Evolutionary conservation across 1,284 basidiomycete species (phyloP), one percentile per base, ranked within the genome.

Genomic region (Sanghuangporus baumii): DNA sequence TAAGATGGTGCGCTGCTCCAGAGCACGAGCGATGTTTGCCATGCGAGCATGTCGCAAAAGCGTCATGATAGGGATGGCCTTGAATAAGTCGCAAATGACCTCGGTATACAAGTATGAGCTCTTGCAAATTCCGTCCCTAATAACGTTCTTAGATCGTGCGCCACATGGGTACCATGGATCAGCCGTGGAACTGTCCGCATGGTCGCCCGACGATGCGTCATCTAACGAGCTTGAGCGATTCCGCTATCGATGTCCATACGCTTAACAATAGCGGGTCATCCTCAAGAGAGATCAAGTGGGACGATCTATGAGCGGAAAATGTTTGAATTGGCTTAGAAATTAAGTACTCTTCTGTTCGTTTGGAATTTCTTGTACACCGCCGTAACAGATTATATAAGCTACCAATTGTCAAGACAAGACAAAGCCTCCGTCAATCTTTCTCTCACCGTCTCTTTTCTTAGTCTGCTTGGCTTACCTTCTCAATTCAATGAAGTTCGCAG

Each of bases 151-250:
- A 95, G 91, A 85, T 98, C 62, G 79, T 99, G 1, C 82, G 83
- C 55, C 93, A 98, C 73, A 97, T 99, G 94, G 93, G 93, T 46
- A 89, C 83, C 6, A 95, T 99, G 79, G 93, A 98, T 69, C 94
- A 98, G 71, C 97, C 96, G 0, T 99, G 97, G 94, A 94, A 96
- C 65, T 98, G 96, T 71, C 96, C 96, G 2, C 96, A 98, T 72
- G 96, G 96, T 3, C 79, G 96, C 51, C 96, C 96, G 1, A 99
- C 96, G 6, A 97, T 98, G 94, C 86, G 96, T 26, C 93, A 95
- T 77, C 75, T 95, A 34, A 67, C 69, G 6, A 76, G 59, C 50
- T 57, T 71, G 55, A 41, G 37, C 20, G 55, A 61, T 37, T 38
- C 55, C n/a, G 37, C 58, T 8, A 8, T 56, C 31, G 60, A 46